These are phyloP conservation scores for Viola odorata DNA, from an alignment of 345 rosid genomes.

Conservation along the genomic window DNA sequence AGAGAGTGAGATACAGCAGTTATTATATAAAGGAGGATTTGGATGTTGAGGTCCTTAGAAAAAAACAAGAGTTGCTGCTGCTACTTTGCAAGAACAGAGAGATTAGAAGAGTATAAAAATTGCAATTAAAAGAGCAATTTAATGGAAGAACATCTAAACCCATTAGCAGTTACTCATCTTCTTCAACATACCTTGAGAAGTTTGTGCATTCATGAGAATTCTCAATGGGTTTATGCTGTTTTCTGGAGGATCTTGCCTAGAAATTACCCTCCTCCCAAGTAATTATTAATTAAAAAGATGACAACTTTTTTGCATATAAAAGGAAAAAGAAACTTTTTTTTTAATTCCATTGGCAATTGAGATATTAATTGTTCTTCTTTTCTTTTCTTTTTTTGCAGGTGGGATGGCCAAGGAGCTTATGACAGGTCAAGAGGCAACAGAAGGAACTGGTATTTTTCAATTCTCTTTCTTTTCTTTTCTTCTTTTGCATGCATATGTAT, in stretches of 20 bases:
- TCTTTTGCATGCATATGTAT: no score
- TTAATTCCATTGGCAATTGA: no score
- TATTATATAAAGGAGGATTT: slow-evolving; percentile 53
- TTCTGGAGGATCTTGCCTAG: slow-evolving; percentile 99
- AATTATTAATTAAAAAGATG: slow-evolving; percentile 28
- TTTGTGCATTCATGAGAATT: slow-evolving; percentile 74
- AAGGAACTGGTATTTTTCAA: slow-evolving; percentile 69
- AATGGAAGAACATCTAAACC: slow-evolving; percentile 85
- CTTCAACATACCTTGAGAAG: slow-evolving; percentile 95
- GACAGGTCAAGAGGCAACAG: slow-evolving; percentile 97
- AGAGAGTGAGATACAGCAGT: slow-evolving; percentile 10
- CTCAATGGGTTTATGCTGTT: slow-evolving; percentile 99
- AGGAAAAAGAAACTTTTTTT: no score
- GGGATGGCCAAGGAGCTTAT: slow-evolving; percentile 94
- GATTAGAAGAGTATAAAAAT: no score
- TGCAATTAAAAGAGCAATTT: no score
- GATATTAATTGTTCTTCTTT: no score
- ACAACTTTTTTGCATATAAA: not conserved
- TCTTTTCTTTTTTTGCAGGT: slow-evolving; percentile 37
- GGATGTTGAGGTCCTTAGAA: slow-evolving; percentile 40
- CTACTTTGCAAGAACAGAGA: no score
- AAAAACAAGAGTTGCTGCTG: no score
- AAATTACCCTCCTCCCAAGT: slow-evolving; percentile 99
- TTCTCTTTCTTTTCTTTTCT: not conserved
- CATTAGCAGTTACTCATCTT: slow-evolving; percentile 89